Percentiles rank a stretch among this genome's conserved stretches.
phyloP scores from a whole-genome alignment of 805 yeast genomes.

The Yarrowia sp. region DNA sequence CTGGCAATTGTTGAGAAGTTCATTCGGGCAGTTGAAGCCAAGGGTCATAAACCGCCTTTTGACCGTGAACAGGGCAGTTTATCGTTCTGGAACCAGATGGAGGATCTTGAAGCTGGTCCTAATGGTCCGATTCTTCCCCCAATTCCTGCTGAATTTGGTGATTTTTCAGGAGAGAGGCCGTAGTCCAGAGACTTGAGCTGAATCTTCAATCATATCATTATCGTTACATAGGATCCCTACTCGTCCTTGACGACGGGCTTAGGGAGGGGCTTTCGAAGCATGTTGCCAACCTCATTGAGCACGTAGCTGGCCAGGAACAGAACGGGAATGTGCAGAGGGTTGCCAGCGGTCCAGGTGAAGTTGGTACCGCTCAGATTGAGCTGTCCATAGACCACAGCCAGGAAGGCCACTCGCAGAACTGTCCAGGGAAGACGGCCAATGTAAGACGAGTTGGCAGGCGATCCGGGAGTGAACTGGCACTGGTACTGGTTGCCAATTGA shows the following conservation, averaged over 20 bases:
- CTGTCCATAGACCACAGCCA: slow-evolving; percentile 11
- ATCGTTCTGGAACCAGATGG: slow-evolving; percentile 29
- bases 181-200: too few species aligned
- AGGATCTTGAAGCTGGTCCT: slow-evolving; percentile 14
- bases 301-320: slow-evolving; percentile 27
- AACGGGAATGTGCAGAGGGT: slow-evolving; percentile 24
- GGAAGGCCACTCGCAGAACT: slow-evolving; percentile 18
- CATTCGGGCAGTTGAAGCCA: slow-evolving; percentile 7
- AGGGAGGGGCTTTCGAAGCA: slow-evolving; percentile 21
- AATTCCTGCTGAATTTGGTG: slow-evolving; percentile 1
- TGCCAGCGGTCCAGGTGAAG: slow-evolving; percentile 15
- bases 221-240: slow-evolving; percentile 7
- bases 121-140: slow-evolving; percentile 4
- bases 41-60: slow-evolving; percentile 1
- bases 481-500: slow-evolving; percentile 37
- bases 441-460: slow-evolving; percentile 26
- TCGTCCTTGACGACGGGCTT: slow-evolving; percentile 25
- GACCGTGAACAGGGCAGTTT: slow-evolving; percentile 7
- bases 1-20: slow-evolving; percentile 26
- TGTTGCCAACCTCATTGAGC: slow-evolving; percentile 22
- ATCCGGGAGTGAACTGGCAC: slow-evolving; percentile 8
- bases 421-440: slow-evolving; percentile 36
- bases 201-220: not conserved
- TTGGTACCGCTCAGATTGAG: slow-evolving; percentile 12
- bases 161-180: not conserved